These are phyloP conservation scores for Phytophthora melonis DNA, from an alignment of 352 stramenopile genomes.

Conservation along the genomic window DNA sequence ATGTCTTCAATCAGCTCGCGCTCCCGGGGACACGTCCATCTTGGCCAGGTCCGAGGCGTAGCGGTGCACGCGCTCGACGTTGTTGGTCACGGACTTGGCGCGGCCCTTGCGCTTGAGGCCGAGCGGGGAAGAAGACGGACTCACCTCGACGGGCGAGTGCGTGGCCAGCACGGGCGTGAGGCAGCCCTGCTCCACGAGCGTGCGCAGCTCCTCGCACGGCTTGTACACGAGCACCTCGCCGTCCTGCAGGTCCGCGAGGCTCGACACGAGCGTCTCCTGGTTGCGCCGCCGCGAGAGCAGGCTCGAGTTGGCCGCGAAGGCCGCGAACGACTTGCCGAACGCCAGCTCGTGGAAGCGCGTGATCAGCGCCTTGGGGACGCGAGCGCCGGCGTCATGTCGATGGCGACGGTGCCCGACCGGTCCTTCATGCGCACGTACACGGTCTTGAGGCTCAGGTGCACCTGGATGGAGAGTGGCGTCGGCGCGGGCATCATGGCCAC, in stretches of 20 bases:
- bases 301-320: constrained; percentile 58
- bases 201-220: constrained; percentile 76
- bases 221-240: constrained; percentile 74
- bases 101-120: constrained; percentile 78
- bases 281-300: constrained; percentile 56
- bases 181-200: constrained; percentile 76
- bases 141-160: constrained; percentile 22
- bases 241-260: constrained; percentile 60
- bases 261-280: constrained; percentile 56
- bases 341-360: constrained; percentile 75
- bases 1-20: constrained; percentile 73
- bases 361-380: constrained; percentile 59
- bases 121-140: constrained; percentile 56
- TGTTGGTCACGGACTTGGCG: constrained; percentile 73
- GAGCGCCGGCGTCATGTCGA: constrained; percentile 56
- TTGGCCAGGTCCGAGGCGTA: constrained; percentile 72
- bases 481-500: constrained; percentile 36
- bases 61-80: constrained; percentile 71
- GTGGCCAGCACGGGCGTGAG: constrained; percentile 64
- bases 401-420: constrained; percentile 60
- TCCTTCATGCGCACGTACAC: constrained; percentile 83
- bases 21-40: constrained; percentile 78
- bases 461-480: constrained; percentile 54
- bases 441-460: constrained; percentile 50
- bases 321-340: constrained; percentile 77